Percentiles rank a stretch among this genome's conserved stretches.
Evolutionary conservation across 176 grass and related monocot species (phyloP).

Genomic region (Musa schizocarpa): DNA sequence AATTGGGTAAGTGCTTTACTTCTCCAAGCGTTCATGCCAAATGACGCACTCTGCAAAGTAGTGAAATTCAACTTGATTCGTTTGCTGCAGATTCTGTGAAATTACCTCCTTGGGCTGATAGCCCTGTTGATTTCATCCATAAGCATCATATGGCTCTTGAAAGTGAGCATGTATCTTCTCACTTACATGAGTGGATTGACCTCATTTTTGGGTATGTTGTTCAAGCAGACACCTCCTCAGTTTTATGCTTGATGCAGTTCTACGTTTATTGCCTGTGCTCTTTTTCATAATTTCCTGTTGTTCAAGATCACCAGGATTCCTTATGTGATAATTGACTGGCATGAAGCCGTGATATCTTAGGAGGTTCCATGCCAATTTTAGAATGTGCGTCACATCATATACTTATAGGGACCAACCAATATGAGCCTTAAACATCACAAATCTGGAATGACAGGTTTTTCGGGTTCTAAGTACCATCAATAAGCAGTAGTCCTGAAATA

Average conservation of each 20-base stretch:
- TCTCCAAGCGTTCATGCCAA: conserved; percentile 1
- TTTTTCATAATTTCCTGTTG: not conserved
- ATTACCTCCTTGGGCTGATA: conserved; percentile 90
- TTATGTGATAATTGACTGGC: not conserved
- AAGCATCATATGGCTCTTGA: conserved; percentile 89
- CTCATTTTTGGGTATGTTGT: conserved; percentile 85
- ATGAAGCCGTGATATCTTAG: not conserved
- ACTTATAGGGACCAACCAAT: not conserved
- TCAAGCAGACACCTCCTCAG: not conserved
- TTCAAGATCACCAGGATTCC: not conserved
- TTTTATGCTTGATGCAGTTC: not conserved
- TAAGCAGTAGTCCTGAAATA: no score
- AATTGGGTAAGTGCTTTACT: conserved; percentile 34
- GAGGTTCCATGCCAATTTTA: not conserved
- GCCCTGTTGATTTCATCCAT: conserved; percentile 87
- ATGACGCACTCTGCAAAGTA: not conserved
- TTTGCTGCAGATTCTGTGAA: conserved; percentile 54
- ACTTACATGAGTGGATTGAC: conserved; percentile 94
- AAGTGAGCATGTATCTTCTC: conserved; percentile 80
- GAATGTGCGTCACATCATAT: not conserved
- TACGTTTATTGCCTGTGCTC: not conserved
- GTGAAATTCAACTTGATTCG: conserved; percentile 1
- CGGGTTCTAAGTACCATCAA: no score
- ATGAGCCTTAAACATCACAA: not conserved
- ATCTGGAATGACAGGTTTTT: not conserved